These are phyloP conservation scores for Pleurostoma richardsiae DNA, from an alignment of 2,329 filamentous ascomycete genomes.

Conservation along the genomic window DNA sequence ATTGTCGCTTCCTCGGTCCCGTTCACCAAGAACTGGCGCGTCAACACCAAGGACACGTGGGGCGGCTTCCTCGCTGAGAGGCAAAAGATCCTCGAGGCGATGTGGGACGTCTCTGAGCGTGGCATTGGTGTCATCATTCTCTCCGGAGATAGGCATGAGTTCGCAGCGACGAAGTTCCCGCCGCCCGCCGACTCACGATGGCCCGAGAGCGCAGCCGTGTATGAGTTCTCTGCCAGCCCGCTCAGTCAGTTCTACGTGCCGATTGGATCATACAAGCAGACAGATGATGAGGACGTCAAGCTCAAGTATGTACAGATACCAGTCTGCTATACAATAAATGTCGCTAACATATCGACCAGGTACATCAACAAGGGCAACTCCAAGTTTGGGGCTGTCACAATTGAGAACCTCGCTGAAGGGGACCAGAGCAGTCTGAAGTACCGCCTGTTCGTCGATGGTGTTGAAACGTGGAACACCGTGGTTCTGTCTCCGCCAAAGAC, in stretches of 20 bases:
- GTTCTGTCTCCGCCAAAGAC: conserved; percentile 40
- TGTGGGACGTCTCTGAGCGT: conserved; percentile 79
- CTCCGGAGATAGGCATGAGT: conserved; percentile 94
- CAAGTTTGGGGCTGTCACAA: conserved; percentile 82
- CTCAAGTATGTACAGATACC: conserved; percentile 62
- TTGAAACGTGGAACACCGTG: conserved; percentile 67
- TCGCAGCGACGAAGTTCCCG: conserved; percentile 79
- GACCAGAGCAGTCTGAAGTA: conserved; percentile 74
- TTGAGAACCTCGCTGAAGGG: conserved; percentile 60
- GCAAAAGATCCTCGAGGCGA: conserved; percentile 73
- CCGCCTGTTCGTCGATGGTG: conserved; percentile 74
- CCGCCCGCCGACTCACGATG: conserved; percentile 57
- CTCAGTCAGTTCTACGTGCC: conserved; percentile 93
- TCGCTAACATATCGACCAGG: conserved; percentile 26
- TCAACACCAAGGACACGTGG: conserved; percentile 89
- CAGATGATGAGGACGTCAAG: conserved; percentile 74
- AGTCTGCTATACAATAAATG: conserved; percentile 12
- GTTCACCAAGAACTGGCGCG: conserved; percentile 95
- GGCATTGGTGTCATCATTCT: conserved; percentile 77
- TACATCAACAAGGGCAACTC: conserved; percentile 81
- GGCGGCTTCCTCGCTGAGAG: conserved; percentile 84
- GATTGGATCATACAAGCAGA: conserved; percentile 75
- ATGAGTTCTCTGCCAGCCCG: conserved; percentile 90
- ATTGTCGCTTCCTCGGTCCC: conserved; percentile 86
- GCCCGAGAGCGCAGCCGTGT: conserved; percentile 61